Conservation (phyloP, 495 filamentous ascomycete species). For the Aspergillus haitiensis region DNA sequence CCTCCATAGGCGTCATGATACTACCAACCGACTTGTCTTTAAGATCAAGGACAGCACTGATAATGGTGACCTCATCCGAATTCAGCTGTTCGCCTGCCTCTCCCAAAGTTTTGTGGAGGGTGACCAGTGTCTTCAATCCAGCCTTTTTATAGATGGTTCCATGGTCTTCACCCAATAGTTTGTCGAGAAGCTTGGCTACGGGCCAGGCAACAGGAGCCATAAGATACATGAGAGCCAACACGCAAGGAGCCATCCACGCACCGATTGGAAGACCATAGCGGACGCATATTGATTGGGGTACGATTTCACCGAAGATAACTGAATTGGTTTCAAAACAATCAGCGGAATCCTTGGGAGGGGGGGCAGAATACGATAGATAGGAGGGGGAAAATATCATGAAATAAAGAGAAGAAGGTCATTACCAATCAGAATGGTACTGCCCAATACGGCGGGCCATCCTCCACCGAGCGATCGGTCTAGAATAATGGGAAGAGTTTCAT, state of each 20-base stretch:
- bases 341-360: constrained; percentile 19
- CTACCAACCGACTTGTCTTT: constrained; percentile 92
- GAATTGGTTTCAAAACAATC: constrained; percentile 14
- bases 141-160: constrained; percentile 96
- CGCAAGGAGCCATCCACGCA: constrained; percentile 87
- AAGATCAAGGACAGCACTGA: constrained; percentile 91
- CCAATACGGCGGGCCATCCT: constrained; percentile 90
- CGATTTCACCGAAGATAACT: constrained; percentile 98
- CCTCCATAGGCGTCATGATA: constrained; percentile 98
- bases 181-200: constrained; percentile 85
- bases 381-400: neutral
- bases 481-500: constrained; percentile 94
- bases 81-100: constrained; percentile 86
- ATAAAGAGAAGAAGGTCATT: constrained; percentile 29
- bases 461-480: constrained; percentile 91
- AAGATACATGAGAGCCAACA: constrained; percentile 87
- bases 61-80: constrained; percentile 97
- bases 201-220: constrained; percentile 86
- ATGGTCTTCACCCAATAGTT: constrained; percentile 84
- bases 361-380: too few relatives aligned
- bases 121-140: constrained; percentile 86
- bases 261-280: constrained; percentile 97
- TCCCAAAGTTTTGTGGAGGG: constrained; percentile 86
- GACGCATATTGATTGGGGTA: constrained; percentile 94
- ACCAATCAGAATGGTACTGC: constrained; percentile 93